phyloP scores from a whole-genome alignment of 2,329 filamentous ascomycete genomes.

The Pseudovirgaria hyperparasitica region DNA sequence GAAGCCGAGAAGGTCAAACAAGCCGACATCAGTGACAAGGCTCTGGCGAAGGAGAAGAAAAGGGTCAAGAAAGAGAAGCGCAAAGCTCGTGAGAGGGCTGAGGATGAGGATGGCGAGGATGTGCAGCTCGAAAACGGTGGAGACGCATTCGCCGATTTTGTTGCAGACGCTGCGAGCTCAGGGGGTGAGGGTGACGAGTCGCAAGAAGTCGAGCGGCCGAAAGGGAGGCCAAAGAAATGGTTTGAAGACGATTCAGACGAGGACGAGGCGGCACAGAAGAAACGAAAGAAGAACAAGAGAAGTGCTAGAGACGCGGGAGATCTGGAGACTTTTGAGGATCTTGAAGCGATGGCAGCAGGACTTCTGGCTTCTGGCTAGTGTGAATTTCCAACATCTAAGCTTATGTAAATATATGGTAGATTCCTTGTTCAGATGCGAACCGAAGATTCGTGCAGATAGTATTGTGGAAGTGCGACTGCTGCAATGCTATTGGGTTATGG shows the following conservation, averaged over 20 bases:
- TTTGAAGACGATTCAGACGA: constrained; percentile 55
- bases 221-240: constrained; percentile 66
- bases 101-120: constrained; percentile 27
- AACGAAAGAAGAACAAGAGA: constrained; percentile 36
- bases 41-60: constrained; percentile 62
- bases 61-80: constrained; percentile 62
- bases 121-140: constrained; percentile 13
- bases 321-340: constrained; percentile 67
- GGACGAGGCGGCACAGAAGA: constrained; percentile 26
- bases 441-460: too few species aligned
- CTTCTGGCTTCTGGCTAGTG: constrained; percentile 40
- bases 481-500: too few species aligned
- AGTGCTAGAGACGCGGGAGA: constrained; percentile 48
- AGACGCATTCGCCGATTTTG: constrained; percentile 30
- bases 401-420: too few species aligned
- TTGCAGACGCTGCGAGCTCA: constrained; percentile 18
- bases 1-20: constrained; percentile 59
- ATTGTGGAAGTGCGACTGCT: too few species aligned
- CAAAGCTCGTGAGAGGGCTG: constrained; percentile 51
- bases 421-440: too few species aligned
- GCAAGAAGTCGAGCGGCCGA: constrained; percentile 32
- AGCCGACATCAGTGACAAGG: constrained; percentile 76
- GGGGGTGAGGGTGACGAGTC: constrained; percentile 27
- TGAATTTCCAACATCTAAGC: too few species aligned
- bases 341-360: constrained; percentile 64